These are phyloP conservation scores for Microdochium bolleyi DNA, from an alignment of 2,329 filamentous ascomycete species.

Conservation along the genomic window DNA sequence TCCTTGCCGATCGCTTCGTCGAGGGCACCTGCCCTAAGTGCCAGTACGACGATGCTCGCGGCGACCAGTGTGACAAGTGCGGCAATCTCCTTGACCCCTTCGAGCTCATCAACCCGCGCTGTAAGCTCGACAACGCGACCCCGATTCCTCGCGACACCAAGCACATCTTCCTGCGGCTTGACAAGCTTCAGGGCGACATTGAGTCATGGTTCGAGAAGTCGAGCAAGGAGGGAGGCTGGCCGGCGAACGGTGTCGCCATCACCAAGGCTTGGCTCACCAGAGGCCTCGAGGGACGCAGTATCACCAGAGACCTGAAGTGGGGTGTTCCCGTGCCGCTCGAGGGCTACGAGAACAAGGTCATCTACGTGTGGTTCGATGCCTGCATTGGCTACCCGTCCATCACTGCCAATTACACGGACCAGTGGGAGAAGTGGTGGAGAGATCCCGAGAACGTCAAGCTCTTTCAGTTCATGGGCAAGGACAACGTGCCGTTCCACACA, in stretches of 20 bases:
- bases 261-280: slow-evolving; percentile 76
- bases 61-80: slow-evolving; percentile 24
- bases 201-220: slow-evolving; percentile 70
- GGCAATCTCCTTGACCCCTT: slow-evolving; percentile 25
- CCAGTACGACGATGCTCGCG: slow-evolving; percentile 55
- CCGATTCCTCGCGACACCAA: slow-evolving; percentile 78
- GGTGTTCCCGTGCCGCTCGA: slow-evolving; percentile 54
- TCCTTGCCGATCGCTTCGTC: slow-evolving; percentile 80
- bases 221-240: slow-evolving; percentile 69
- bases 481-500: slow-evolving; percentile 65
- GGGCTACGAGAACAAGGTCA: slow-evolving; percentile 52
- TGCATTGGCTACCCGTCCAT: slow-evolving; percentile 74
- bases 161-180: slow-evolving; percentile 82
- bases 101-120: slow-evolving; percentile 70
- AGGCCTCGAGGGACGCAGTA: slow-evolving; percentile 78
- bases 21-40: slow-evolving; percentile 74
- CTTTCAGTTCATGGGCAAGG: slow-evolving; percentile 75
- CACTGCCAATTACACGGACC: slow-evolving; percentile 61
- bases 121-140: slow-evolving; percentile 81
- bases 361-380: slow-evolving; percentile 68
- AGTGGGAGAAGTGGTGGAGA: slow-evolving; percentile 74
- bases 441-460: slow-evolving; percentile 65
- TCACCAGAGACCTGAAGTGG: slow-evolving; percentile 91
- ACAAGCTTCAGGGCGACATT: slow-evolving; percentile 72
- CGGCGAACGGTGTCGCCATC: slow-evolving; percentile 65